These are phyloP conservation scores for Mycena olivaceomarginata DNA, from an alignment of 768 basidiomycete species.

Conservation along the genomic window DNA sequence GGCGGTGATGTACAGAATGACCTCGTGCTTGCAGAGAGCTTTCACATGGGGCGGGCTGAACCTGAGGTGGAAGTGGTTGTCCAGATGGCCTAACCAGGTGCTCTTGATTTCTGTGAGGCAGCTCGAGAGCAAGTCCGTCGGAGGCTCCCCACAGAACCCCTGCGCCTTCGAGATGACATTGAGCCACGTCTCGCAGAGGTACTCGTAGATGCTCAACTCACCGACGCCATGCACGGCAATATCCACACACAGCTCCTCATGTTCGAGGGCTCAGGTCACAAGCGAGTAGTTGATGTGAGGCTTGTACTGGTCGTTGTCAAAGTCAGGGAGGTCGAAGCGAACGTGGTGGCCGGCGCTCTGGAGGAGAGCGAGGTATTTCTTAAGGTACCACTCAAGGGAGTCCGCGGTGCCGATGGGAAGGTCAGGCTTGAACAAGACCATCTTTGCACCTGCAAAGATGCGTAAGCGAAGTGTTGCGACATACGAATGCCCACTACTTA, in stretches of 20 bases:
- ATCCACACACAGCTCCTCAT: slow-evolving; percentile 30
- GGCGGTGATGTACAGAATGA: slow-evolving; percentile 43
- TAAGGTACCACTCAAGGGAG: slow-evolving; percentile 42
- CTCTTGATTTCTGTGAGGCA: slow-evolving; percentile 43
- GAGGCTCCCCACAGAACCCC: slow-evolving; percentile 35
- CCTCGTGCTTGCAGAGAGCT: slow-evolving; percentile 47
- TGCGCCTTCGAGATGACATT: slow-evolving; percentile 9
- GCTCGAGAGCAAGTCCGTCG: slow-evolving; percentile 27
- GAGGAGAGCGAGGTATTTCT: slow-evolving; percentile 45
- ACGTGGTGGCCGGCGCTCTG: slow-evolving; percentile 48
- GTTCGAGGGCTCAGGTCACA: slow-evolving; percentile 29
- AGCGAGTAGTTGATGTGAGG: slow-evolving; percentile 49
- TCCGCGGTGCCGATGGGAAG: slow-evolving; percentile 17
- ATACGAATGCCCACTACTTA: background rate
- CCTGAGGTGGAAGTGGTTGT: slow-evolving; percentile 46
- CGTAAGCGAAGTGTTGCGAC: background rate
- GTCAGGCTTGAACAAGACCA: slow-evolving; percentile 11
- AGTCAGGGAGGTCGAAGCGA: slow-evolving; percentile 49
- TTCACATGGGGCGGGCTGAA: slow-evolving; percentile 45
- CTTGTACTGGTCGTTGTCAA: slow-evolving; percentile 41
- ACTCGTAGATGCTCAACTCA: slow-evolving; percentile 42
- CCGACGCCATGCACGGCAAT: slow-evolving; percentile 37
- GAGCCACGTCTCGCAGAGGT: slow-evolving; percentile 16
- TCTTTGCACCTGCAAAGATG: slow-evolving; percentile 26
- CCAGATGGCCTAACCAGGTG: slow-evolving; percentile 40